Conservation (phyloP, 371 early-diverging fungal genomes). For the Mortierella sp. region DNA sequence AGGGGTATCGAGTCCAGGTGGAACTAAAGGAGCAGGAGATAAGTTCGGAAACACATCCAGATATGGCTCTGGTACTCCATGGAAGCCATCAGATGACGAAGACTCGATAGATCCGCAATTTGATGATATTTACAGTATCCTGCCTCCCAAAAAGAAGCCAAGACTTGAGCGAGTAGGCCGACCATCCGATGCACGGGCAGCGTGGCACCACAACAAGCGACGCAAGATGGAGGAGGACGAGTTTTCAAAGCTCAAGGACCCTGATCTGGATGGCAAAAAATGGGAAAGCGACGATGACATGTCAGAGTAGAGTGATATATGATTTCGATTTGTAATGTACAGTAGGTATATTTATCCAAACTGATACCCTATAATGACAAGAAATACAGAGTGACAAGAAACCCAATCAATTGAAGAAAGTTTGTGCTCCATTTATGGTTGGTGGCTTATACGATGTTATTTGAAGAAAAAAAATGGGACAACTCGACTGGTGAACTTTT, state of each 20-base stretch:
- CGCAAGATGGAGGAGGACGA: slow-evolving; percentile 34
- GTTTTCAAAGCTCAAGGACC: slow-evolving; percentile 39
- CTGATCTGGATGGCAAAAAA: slow-evolving; percentile 1
- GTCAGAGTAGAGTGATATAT: slow-evolving; percentile 53
- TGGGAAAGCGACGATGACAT: slow-evolving; percentile 44
- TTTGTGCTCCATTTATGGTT: too few species aligned
- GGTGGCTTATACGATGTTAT: too few species aligned
- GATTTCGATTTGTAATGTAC: background rate
- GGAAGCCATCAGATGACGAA: slow-evolving; percentile 14
- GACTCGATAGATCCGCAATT: slow-evolving; percentile 43
- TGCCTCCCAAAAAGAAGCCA: slow-evolving; percentile 48
- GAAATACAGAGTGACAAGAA: too few species aligned
- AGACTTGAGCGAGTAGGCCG: slow-evolving; percentile 47
- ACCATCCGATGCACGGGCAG: slow-evolving; percentile 43
- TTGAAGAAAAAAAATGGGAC: too few species aligned
- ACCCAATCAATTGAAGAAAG: too few species aligned
- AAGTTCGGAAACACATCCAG: background rate
- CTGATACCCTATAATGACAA: too few species aligned
- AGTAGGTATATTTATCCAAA: too few species aligned
- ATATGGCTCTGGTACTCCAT: background rate
- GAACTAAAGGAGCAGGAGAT: background rate
- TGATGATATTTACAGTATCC: slow-evolving; percentile 55
- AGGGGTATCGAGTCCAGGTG: slow-evolving; percentile 1
- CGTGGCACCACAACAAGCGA: slow-evolving; percentile 51
- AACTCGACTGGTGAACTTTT: too few species aligned